Conservation (phyloP, 345 rosid species). For the Corchorus capsularis region DNA sequence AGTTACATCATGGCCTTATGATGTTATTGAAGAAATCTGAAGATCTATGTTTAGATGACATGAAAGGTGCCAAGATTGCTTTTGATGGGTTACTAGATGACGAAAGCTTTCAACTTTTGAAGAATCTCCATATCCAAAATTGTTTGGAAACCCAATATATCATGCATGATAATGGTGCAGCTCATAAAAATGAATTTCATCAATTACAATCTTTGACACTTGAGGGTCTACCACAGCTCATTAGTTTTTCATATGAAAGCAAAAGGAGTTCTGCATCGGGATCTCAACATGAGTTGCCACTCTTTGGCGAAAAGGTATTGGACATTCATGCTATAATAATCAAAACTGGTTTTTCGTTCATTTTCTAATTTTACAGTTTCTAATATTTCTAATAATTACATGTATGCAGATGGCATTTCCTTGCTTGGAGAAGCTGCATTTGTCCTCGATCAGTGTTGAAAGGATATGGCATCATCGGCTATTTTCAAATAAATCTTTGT, state of each 20-base stretch:
- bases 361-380: too few relatives aligned
- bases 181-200: neutral
- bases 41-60: too few relatives aligned
- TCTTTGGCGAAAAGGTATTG: too few relatives aligned
- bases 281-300: too few relatives aligned
- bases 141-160: neutral
- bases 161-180: neutral
- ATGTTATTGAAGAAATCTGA: neutral
- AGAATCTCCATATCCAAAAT: conserved; percentile 7
- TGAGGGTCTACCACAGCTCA: neutral
- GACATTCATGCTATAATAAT: too few relatives aligned
- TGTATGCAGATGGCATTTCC: neutral
- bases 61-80: too few relatives aligned
- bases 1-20: neutral
- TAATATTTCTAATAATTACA: too few relatives aligned
- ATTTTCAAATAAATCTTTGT: neutral
- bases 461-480: neutral
- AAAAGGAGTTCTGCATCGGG: too few relatives aligned
- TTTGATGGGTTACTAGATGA: neutral
- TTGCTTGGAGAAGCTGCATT: neutral
- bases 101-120: conserved; percentile 18
- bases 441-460: neutral
- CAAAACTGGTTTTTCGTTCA: too few relatives aligned
- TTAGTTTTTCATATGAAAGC: too few relatives aligned
- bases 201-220: conserved; percentile 7